Evolutionary conservation across 306 rosid genomes (phyloP).

Genomic region (Quercus alba): DNA sequence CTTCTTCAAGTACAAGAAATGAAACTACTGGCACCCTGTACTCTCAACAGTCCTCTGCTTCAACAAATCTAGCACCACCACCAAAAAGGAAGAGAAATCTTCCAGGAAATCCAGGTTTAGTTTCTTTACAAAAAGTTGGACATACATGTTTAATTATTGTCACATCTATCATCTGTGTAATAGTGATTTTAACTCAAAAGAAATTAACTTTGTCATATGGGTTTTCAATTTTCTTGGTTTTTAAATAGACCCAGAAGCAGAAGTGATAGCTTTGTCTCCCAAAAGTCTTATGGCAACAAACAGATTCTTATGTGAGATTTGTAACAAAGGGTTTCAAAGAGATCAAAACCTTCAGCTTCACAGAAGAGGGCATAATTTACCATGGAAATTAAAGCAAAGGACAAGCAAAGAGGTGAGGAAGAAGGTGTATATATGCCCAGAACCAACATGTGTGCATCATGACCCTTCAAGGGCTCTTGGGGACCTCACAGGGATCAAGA

Average conservation of each 20-base stretch:
- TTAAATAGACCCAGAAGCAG: conserved; percentile 77
- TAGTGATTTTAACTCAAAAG: not conserved
- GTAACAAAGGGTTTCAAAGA: conserved; percentile 86
- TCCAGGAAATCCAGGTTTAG: conserved; percentile 84
- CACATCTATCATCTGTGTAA: not conserved
- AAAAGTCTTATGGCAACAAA: conserved; percentile 71
- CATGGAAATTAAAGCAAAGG: conserved; percentile 88
- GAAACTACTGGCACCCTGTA: conserved; percentile 31
- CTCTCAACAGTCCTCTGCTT: conserved; percentile 45
- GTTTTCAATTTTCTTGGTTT: not conserved
- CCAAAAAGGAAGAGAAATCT: conserved; percentile 72
- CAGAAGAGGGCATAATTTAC: conserved; percentile 84
- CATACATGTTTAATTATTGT: not conserved
- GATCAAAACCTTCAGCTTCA: conserved; percentile 93
- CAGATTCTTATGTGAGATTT: conserved; percentile 74
- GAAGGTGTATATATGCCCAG: conserved; percentile 88
- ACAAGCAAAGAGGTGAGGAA: conserved; percentile 51
- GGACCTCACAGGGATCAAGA: conserved; percentile 88
- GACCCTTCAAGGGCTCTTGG: conserved; percentile 87
- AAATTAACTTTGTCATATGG: not conserved
- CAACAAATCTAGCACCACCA: conserved; percentile 48
- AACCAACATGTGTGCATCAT: conserved; percentile 69
- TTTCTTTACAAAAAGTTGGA: not conserved
- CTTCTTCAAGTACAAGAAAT: conserved; percentile 56
- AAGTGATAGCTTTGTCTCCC: conserved; percentile 83